Base-by-base conservation (phyloP, 2,329 filamentous ascomycete genomes). In the Colletotrichum sp. region DNA sequence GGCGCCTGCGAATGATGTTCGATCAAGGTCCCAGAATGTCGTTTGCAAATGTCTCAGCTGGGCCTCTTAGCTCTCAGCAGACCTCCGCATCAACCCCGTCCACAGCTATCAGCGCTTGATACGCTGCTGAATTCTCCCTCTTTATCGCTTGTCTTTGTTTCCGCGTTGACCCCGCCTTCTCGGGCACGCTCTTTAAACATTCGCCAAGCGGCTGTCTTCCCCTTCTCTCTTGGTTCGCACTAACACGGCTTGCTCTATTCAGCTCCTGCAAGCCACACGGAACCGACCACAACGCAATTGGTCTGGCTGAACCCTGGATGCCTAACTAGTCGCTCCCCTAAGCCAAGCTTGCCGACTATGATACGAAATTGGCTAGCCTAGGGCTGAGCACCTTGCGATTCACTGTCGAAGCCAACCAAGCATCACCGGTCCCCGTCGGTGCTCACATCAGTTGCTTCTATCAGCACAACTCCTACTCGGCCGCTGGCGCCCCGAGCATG, bases 221-320 rank as follows among this genome's bases (percentile, higher is more conserved):
- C 39, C 39, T 66, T 32, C 66, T 36, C 27, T 63, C 72, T 55
- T 32, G 39, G 36, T 55, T 62, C 30, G n/a, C 71, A 39, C 61
- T 67, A 77, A 71, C 39, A 25, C 32, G 9, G 29, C 59, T 77
- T 72, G 65, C 29, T 34, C 32, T 79, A 79, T 81, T 85, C 84
- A 86, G 84, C 84, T 85, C 78, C 80, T 83, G 84, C 82, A 84
- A 83, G 80, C 80, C 81, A 83, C 79, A 77, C 44, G 78, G 49
- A 64, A 71, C 65, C 59, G 49, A 64, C 75, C 69, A 49, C 34
- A 27, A 69, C 49, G 67, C 71, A 72, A 81, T 81, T 84, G 82
- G 83, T 59, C 72, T 59, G 68, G 61, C 65, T 72, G 74, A 69
- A 76, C 70, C 34, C 71, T 44, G 29, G 12, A 61, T 49, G 65